These are phyloP conservation scores for Boletellus emodensis DNA, from an alignment of 768 basidiomycete species.

Conservation along the genomic window DNA sequence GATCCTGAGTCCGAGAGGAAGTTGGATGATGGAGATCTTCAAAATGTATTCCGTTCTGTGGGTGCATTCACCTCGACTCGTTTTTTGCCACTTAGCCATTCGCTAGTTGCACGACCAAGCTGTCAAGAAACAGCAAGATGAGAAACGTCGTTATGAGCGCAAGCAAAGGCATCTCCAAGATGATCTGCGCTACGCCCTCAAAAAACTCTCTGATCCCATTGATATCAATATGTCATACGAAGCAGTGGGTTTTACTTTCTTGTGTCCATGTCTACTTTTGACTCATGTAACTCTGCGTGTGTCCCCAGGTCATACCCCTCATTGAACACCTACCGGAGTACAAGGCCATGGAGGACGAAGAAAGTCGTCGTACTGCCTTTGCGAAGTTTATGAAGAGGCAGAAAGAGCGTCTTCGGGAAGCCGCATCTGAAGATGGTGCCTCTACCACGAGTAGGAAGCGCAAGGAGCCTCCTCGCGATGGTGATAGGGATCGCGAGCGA, in stretches of 20 bases:
- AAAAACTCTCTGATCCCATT: slow-evolving; percentile 79
- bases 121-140: slow-evolving; percentile 74
- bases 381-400: slow-evolving; percentile 86
- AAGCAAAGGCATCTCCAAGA: slow-evolving; percentile 86
- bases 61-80: slow-evolving; percentile 19
- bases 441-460: slow-evolving; percentile 78
- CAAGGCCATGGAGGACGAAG: slow-evolving; percentile 85
- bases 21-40: slow-evolving; percentile 50
- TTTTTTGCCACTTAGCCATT: slow-evolving; percentile 6
- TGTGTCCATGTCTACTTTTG: background rate
- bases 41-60: slow-evolving; percentile 61
- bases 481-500: slow-evolving; percentile 46
- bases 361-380: slow-evolving; percentile 75
- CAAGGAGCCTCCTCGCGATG: slow-evolving; percentile 62
- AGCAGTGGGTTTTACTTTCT: slow-evolving; percentile 48
- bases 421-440: slow-evolving; percentile 75
- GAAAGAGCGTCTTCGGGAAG: slow-evolving; percentile 81
- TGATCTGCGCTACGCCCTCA: slow-evolving; percentile 92
- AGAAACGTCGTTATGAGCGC: slow-evolving; percentile 81
- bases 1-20: slow-evolving; percentile 49
- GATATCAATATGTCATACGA: slow-evolving; percentile 77
- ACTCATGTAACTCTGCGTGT: background rate
- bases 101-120: slow-evolving; percentile 68
- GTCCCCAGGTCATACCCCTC: slow-evolving; percentile 57
- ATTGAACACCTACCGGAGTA: slow-evolving; percentile 85